Base-by-base conservation (phyloP, 352 stramenopile species). In the Globisporangium radiosum region DNA sequence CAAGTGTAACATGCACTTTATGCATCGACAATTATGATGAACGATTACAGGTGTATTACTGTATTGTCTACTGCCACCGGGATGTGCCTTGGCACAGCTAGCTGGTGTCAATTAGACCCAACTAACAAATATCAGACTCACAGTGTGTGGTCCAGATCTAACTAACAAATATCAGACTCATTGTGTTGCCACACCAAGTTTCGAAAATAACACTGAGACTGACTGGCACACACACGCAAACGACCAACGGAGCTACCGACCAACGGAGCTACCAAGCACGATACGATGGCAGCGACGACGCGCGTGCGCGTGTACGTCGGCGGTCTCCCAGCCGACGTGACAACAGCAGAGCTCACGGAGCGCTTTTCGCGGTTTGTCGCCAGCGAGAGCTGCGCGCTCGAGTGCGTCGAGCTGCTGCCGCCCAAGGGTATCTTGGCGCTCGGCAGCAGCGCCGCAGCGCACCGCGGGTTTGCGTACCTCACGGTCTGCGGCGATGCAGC, bases 281-380 rank as follows among this genome's bases (percentile, higher is more conserved):
- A 33, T 33, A 56, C 54, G 25, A 59, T 56, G 51, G 51, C 51
- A 43, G 51, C 51, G 13, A 37, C 36, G n/a, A 33, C 42, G 43
- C 33, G 54, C 52, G 69, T 80, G 68, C 81, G 81, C 58, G 63
- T 89, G 56, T 88, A 87, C 54, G 72, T 91, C 38, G 81, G 81
- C 40, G 78, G 81, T 0, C 57, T 91, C 25, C 75, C 81, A 11
- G 44, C 60, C 10, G 73, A 88, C 51, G 70, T 71, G 48, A 82
- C 59, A 17, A 60, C 52, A 1, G 43, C 68, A 49, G 81, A 91
- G 63, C 77, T 91, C 9, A 68, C 65, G 15, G 77, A 88, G 25
- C 81, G 81, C 40, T 91, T 91, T 65, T 74, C 71, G 15, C 75
- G 75, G 39, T 69, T 88, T 33, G 73, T 79, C 37, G 47, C 62